A percentile compares a stretch with the other conserved stretches of the same genome.
Evolutionary conservation across 768 basidiomycete genomes (phyloP).

Genomic region (Leccinum fibrillosum): DNA sequence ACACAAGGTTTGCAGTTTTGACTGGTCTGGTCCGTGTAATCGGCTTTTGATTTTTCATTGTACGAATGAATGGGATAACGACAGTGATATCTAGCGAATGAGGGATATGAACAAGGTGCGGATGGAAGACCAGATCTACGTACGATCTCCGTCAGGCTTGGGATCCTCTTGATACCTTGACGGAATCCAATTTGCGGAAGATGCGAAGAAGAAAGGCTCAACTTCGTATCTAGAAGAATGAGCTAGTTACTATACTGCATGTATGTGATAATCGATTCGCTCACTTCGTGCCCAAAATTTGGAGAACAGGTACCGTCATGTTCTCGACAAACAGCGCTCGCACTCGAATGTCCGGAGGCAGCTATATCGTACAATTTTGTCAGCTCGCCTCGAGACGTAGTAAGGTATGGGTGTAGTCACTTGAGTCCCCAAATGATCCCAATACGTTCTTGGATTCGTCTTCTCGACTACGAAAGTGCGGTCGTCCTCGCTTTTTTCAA

Average conservation of each 20-base stretch:
- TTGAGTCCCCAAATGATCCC: conserved; percentile 23
- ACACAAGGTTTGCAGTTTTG: conserved; percentile 5
- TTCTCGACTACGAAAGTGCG: conserved; percentile 2
- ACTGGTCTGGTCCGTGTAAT: conserved; percentile 12
- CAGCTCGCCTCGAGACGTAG: background rate
- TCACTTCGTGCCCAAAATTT: conserved; percentile 57
- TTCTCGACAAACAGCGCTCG: conserved; percentile 52
- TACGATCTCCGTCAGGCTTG: conserved; percentile 45
- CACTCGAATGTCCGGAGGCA: conserved; percentile 38
- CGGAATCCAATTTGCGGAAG: conserved; percentile 64
- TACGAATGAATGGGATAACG: conserved; percentile 50
- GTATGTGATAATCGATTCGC: conserved; percentile 4
- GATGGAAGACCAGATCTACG: conserved; percentile 33
- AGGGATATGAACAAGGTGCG: background rate
- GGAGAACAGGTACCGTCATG: conserved; percentile 47
- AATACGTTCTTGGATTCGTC: conserved; percentile 27
- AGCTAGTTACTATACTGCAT: background rate
- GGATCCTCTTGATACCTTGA: conserved; percentile 59
- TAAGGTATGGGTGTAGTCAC: conserved; percentile 22
- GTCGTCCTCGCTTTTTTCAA: conserved; percentile 7
- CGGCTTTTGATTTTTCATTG: conserved; percentile 32
- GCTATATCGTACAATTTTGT: conserved; percentile 1
- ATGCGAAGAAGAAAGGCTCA: conserved; percentile 66
- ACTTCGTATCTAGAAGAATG: conserved; percentile 43
- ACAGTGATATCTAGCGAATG: conserved; percentile 51